Conservation (phyloP, 2,329 filamentous ascomycete genomes). For the Calonectria leucothoes region DNA sequence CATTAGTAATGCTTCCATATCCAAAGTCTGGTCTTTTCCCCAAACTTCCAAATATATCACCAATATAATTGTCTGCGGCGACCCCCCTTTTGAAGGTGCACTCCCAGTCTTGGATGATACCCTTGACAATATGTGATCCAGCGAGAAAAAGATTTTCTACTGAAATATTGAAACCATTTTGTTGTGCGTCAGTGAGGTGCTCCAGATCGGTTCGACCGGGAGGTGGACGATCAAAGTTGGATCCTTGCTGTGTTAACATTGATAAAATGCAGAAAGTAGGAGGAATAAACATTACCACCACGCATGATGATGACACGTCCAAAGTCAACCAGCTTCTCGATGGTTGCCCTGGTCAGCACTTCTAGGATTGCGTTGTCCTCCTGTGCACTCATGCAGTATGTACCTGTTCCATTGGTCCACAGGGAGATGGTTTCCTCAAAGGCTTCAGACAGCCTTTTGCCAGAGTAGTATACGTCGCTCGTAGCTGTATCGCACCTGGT, state of each 20-base stretch:
- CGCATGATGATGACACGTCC: constrained; percentile 75
- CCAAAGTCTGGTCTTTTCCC: constrained; percentile 76
- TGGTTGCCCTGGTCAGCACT: constrained; percentile 70
- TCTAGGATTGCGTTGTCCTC: constrained; percentile 79
- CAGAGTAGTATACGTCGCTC: constrained; percentile 79
- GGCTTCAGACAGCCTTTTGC: constrained; percentile 67
- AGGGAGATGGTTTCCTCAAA: constrained; percentile 74
- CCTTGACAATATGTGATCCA: constrained; percentile 72
- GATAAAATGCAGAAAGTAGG: not conserved
- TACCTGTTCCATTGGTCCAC: constrained; percentile 75
- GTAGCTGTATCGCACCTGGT: constrained; percentile 76
- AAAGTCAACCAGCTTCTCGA: constrained; percentile 72
- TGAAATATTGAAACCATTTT: constrained; percentile 73
- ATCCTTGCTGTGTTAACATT: constrained; percentile 51
- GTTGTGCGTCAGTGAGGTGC: constrained; percentile 69
- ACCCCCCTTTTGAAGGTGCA: constrained; percentile 68
- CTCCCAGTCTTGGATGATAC: constrained; percentile 72
- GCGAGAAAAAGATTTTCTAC: constrained; percentile 75
- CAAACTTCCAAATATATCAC: constrained; percentile 77
- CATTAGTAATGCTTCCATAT: constrained; percentile 58
- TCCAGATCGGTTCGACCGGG: constrained; percentile 65
- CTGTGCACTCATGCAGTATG: constrained; percentile 78
- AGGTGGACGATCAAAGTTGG: constrained; percentile 78
- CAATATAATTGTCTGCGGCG: constrained; percentile 72
- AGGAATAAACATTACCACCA: constrained; percentile 54